Base-by-base conservation (phyloP, 345 rosid species). In the Euclidium syriacum region DNA sequence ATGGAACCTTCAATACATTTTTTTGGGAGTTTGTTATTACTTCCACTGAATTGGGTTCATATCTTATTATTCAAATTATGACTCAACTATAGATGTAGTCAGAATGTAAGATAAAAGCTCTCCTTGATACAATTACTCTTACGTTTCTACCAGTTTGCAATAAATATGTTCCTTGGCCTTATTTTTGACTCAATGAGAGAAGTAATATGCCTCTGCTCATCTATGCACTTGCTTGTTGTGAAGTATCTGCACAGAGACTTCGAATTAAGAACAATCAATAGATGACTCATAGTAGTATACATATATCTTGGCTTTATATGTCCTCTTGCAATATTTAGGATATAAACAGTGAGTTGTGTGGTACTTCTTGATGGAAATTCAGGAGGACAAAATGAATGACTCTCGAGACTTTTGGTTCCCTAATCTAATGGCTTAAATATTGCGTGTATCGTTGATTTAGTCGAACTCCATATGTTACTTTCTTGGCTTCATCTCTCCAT, bases 401-500 rank as follows among this genome's bases (percentile, higher is more conserved):
- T 19, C 41, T 12, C 47, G 56, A 43, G 20, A 42, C n/a, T 43
- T 42, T 58, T 29, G 32, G 54, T 20, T 58, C 36, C 46, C 39
- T 10, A 42, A 19, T 42, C 27, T 7, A 26, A 38, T 32, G 17
- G 17, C 12, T 17, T 11, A 10, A 18, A 35, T 20, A 8, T 22
- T 35, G 35, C 48, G 36, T 56, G 17, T 36, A 18, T 35, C 2
- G 30, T 51, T 8, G 19, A 29, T 20, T 43, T 46, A 41, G 20
- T 42, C 20, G 10, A 36, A 22, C 50, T 19, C 16, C 10, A 48
- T 18, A 49, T 22, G 14, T 68, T n/a, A n/a, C n/a, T n/a, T n/a
- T 42, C 3, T 44, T 53, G 36, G 63, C 58, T 54, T 62, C 64
- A 47, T 54, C 39, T 70, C 20, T 36, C 64, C 47, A n/a, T 46